Conservation (phyloP, 208 protist genomes). For the Trypanosoma cruzi region DNA sequence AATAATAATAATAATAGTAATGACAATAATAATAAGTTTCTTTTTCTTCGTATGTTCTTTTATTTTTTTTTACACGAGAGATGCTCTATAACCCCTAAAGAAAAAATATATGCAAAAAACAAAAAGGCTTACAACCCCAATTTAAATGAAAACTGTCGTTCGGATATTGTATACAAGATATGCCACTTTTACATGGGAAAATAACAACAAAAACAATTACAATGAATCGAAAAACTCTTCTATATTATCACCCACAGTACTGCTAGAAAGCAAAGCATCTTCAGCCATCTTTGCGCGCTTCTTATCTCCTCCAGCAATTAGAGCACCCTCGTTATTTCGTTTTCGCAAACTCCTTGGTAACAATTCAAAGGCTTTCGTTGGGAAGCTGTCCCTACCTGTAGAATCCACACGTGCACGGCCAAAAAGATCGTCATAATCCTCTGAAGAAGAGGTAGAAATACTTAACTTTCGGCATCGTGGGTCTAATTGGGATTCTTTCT, state of each 20-base stretch:
- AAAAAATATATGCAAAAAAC: neutral
- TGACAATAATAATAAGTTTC: constrained; percentile 10
- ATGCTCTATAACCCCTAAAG: neutral
- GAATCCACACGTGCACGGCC: neutral
- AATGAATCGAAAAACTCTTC: constrained; percentile 68
- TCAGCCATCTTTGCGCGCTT: constrained; percentile 48
- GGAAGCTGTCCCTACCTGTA: neutral
- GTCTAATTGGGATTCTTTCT: neutral
- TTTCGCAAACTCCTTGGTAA: constrained; percentile 32
- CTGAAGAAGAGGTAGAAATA: constrained; percentile 10
- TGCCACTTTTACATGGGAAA: neutral
- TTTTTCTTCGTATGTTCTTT: neutral
- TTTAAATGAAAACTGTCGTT: constrained; percentile 1
- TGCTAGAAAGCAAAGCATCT: constrained; percentile 39
- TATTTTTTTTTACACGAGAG: neutral
- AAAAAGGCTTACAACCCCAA: neutral
- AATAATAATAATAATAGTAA: constrained; percentile 1
- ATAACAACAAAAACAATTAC: constrained; percentile 17
- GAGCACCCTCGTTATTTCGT: neutral
- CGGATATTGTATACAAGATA: neutral
- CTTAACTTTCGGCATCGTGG: neutral
- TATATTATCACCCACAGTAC: constrained; percentile 38
- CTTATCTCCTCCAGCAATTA: constrained; percentile 3
- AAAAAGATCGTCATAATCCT: constrained; percentile 16
- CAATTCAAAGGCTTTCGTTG: constrained; percentile 13